A percentile compares a stretch with the other conserved stretches of the same genome.
phyloP scores from a whole-genome alignment of 805 yeast genomes.

The Pichia californica region DNA sequence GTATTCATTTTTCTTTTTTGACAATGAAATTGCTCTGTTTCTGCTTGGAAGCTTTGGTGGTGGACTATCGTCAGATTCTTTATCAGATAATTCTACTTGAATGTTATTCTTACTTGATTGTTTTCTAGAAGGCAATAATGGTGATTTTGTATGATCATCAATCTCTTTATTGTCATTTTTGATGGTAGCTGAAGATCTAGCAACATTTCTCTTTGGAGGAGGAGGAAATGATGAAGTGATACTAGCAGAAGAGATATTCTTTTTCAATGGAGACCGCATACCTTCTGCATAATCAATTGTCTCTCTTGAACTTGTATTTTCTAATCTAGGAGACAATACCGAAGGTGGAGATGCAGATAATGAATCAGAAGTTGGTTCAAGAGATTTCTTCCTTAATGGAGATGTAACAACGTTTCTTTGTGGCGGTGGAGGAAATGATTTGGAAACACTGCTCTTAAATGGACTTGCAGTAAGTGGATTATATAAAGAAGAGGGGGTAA shows the following conservation, averaged over 20 bases:
- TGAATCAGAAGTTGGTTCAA: background rate
- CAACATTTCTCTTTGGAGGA: background rate
- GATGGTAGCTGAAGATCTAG: background rate
- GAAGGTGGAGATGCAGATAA: background rate
- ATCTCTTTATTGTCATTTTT: background rate
- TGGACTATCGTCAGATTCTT: background rate
- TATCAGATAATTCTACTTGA: background rate
- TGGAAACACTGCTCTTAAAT: conserved; percentile 1
- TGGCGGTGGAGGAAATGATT: background rate
- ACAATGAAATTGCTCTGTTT: background rate
- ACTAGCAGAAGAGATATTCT: background rate
- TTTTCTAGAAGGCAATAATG: conserved; percentile 2
- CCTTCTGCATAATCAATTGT: conserved; percentile 11
- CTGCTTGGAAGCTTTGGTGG: conserved; percentile 8
- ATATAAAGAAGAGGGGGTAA: too few species aligned
- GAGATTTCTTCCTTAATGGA: background rate
- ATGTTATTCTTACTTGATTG: background rate
- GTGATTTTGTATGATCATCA: background rate
- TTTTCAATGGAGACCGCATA: conserved; percentile 10
- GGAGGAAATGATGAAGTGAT: background rate
- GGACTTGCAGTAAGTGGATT: background rate
- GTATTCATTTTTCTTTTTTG: background rate
- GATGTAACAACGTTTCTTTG: background rate
- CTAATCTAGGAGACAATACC: background rate
- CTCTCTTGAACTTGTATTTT: background rate